Conservation (phyloP, 768 basidiomycete genomes). For the Phaeotremella fagi region DNA sequence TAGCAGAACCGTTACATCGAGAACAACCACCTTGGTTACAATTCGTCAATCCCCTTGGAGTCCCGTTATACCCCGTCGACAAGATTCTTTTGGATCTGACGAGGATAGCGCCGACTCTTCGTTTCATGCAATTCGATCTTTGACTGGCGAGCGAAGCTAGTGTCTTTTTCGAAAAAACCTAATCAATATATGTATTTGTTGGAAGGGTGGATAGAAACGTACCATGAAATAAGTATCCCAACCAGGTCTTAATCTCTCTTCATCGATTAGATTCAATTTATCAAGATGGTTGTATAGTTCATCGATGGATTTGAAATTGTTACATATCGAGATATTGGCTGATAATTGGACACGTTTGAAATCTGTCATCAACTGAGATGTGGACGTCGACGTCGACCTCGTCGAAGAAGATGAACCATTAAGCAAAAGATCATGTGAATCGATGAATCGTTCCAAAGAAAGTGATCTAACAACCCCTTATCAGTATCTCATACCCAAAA, state of each 20-base stretch:
- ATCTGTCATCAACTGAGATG: conserved; percentile 28
- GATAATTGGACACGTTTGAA: conserved; percentile 30
- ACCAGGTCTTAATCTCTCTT: conserved; percentile 71
- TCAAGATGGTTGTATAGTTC: conserved; percentile 63
- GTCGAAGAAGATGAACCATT: conserved; percentile 13
- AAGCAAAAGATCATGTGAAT: conserved; percentile 62
- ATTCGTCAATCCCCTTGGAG: conserved; percentile 80
- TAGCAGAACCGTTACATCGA: conserved; percentile 61
- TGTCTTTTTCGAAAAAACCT: conserved; percentile 51
- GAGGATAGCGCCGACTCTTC: conserved; percentile 88
- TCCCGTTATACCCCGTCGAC: conserved; percentile 76
- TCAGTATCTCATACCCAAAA: no score
- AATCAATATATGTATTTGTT: not conserved
- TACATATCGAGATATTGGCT: conserved; percentile 45
- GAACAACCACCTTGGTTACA: conserved; percentile 88
- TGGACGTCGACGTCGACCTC: conserved; percentile 1
- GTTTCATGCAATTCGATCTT: conserved; percentile 90
- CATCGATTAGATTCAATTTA: conserved; percentile 62
- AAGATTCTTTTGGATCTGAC: conserved; percentile 61
- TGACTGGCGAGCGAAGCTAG: conserved; percentile 82
- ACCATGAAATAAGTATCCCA: conserved; percentile 99
- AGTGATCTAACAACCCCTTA: no score
- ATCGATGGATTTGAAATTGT: conserved; percentile 32
- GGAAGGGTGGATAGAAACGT: conserved; percentile 22
- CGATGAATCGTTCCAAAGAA: conserved; percentile 66